Conservation (phyloP, 306 rosid genomes). For the Casuarina equisetifolia region DNA sequence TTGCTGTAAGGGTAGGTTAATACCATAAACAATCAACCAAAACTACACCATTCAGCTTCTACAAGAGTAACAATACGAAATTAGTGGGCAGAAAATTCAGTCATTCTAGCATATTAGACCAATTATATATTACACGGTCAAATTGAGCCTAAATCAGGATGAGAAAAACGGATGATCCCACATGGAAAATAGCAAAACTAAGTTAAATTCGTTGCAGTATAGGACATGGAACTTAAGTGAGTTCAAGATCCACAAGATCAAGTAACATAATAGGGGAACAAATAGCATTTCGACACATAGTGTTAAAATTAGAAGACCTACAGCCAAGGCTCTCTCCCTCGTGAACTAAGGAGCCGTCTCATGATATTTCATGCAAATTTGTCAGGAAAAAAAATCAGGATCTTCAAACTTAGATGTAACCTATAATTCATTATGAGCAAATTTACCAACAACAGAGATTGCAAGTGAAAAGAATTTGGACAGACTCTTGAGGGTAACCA, state of each 20-base stretch:
- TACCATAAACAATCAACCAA: background rate
- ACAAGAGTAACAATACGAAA: background rate
- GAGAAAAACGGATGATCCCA: background rate
- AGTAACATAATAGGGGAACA: background rate
- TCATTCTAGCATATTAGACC: background rate
- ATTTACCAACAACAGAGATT: slow-evolving; percentile 27
- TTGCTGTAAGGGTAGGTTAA: background rate
- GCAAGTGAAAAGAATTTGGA: slow-evolving; percentile 29
- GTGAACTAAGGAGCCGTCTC: background rate
- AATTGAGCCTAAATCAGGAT: background rate
- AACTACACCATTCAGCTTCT: background rate
- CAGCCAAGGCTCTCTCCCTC: slow-evolving; percentile 1
- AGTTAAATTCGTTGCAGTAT: background rate
- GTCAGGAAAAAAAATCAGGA: background rate
- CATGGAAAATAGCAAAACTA: background rate
- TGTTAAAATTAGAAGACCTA: background rate
- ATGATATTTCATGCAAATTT: background rate
- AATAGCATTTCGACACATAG: background rate
- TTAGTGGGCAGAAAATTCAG: background rate
- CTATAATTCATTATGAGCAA: background rate
- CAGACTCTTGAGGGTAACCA: slow-evolving; percentile 18
- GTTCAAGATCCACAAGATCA: background rate
- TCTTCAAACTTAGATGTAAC: background rate
- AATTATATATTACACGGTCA: background rate
- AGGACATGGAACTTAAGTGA: background rate